Conservation (phyloP, 2,329 filamentous ascomycete genomes). For the Talaromyces sp. region DNA sequence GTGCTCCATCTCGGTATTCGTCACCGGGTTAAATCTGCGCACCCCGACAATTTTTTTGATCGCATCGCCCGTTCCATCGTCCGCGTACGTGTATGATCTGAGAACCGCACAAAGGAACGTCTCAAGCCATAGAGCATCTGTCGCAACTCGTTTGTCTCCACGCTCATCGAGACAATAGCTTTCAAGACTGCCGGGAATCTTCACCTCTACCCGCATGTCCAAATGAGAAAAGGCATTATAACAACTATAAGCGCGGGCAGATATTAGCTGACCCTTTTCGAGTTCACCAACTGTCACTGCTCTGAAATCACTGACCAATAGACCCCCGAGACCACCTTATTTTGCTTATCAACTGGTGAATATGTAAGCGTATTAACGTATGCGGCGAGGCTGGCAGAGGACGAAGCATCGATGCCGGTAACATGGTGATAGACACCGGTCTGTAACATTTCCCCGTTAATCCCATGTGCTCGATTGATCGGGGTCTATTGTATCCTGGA, state of each 20-base stretch:
- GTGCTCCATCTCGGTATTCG: conserved; percentile 96
- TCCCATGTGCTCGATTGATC: not conserved
- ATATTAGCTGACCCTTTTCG: not conserved
- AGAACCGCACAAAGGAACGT: conserved; percentile 95
- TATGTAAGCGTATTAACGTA: conserved; percentile 98
- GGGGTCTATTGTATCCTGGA: conserved; percentile 2
- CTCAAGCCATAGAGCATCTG: conserved; percentile 92
- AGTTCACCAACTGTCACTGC: not conserved
- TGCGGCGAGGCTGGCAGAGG: conserved; percentile 90
- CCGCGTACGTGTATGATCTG: conserved; percentile 91
- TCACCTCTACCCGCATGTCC: conserved; percentile 97
- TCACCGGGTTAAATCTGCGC: conserved; percentile 92
- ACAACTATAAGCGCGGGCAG: conserved; percentile 55
- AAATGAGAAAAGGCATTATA: conserved; percentile 99
- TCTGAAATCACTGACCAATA: conserved; percentile 66
- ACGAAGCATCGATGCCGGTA: conserved; percentile 93
- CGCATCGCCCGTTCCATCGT: conserved; percentile 87
- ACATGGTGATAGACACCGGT: conserved; percentile 96
- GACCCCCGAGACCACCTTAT: conserved; percentile 88
- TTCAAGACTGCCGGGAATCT: conserved; percentile 92
- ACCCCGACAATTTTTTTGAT: conserved; percentile 98
- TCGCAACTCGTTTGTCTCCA: conserved; percentile 87
- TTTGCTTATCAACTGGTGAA: conserved; percentile 72
- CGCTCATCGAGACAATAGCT: conserved; percentile 97
- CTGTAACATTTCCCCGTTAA: conserved; percentile 26